Percentiles rank a stretch among this genome's conserved stretches.
These are phyloP conservation scores for Leishmania gerbilli DNA, from an alignment of 208 protist species.

Conservation along the genomic window DNA sequence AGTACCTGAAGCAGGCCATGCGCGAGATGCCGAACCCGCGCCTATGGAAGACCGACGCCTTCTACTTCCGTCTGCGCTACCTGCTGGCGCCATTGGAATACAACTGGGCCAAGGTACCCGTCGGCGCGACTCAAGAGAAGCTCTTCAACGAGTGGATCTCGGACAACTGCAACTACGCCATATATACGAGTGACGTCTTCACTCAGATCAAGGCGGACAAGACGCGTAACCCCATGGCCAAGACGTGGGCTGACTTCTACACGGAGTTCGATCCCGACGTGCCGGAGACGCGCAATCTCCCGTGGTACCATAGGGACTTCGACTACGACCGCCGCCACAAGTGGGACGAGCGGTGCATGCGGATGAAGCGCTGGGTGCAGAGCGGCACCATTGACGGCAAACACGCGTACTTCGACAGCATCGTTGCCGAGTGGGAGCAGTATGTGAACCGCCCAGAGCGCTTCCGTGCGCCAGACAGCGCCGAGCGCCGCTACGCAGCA, in stretches of 20 bases:
- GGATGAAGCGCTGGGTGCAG: slow-evolving; percentile 93
- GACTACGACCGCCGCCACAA: slow-evolving; percentile 91
- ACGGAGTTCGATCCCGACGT: slow-evolving; percentile 84
- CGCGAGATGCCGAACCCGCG: slow-evolving; percentile 90
- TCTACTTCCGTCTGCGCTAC: slow-evolving; percentile 91
- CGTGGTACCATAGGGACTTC: slow-evolving; percentile 90
- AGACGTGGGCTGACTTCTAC: slow-evolving; percentile 89
- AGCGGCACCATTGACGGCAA: slow-evolving; percentile 86
- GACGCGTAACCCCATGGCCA: slow-evolving; percentile 79
- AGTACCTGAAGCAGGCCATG: slow-evolving; percentile 88
- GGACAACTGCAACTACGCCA: slow-evolving; percentile 77
- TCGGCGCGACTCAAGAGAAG: slow-evolving; percentile 75
- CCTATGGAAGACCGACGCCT: slow-evolving; percentile 90
- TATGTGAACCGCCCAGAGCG: slow-evolving; percentile 89
- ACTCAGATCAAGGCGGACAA: slow-evolving; percentile 75
- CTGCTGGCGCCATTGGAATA: slow-evolving; percentile 85
- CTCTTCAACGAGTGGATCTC: slow-evolving; percentile 89
- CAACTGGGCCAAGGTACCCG: slow-evolving; percentile 88
- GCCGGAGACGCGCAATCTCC: slow-evolving; percentile 78
- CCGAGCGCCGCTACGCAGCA: slow-evolving; percentile 79
- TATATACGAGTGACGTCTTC: slow-evolving; percentile 76
- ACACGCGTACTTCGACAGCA: slow-evolving; percentile 81
- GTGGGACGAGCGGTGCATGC: slow-evolving; percentile 92
- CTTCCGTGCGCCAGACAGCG: slow-evolving; percentile 74
- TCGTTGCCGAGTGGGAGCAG: slow-evolving; percentile 91